Percentiles rank a stretch among this genome's conserved stretches.
Conservation (phyloP, 306 rosid genomes). For the Gastrolobium bilobum region DNA sequence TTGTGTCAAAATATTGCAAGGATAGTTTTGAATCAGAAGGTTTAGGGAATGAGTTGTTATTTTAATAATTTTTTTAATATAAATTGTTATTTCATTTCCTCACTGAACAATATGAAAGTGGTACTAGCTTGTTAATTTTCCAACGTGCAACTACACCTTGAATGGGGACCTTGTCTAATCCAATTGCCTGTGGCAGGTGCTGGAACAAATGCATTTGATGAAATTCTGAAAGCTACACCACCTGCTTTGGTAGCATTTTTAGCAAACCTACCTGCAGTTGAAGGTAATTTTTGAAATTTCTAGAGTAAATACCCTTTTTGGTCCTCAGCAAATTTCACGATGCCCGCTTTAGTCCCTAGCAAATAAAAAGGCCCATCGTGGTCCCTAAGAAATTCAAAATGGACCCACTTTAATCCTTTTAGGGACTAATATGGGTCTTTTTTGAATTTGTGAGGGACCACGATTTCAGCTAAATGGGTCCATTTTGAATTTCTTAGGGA, state of each 20-base stretch:
- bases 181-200: conserved; percentile 53
- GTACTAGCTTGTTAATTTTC: conserved; percentile 12
- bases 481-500: no score
- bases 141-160: conserved; percentile 48
- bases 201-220: conserved; percentile 82
- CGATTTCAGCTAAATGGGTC: no score
- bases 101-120: background rate
- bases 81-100: conserved; percentile 3
- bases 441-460: no score
- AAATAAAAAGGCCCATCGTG: no score
- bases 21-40: conserved; percentile 25
- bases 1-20: conserved; percentile 8
- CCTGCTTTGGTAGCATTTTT: conserved; percentile 85
- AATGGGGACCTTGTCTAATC: conserved; percentile 54
- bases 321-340: no score
- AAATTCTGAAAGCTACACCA: conserved; percentile 87
- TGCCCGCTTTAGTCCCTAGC: no score
- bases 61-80: background rate
- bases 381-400: no score
- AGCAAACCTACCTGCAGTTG: conserved; percentile 88
- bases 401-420: no score
- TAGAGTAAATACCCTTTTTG: no score
- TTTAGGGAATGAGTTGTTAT: conserved; percentile 14
- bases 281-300: conserved; percentile 64
- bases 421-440: no score